Conservation (phyloP, 495 filamentous ascomycete genomes). For the Aspergillus panamensis region DNA sequence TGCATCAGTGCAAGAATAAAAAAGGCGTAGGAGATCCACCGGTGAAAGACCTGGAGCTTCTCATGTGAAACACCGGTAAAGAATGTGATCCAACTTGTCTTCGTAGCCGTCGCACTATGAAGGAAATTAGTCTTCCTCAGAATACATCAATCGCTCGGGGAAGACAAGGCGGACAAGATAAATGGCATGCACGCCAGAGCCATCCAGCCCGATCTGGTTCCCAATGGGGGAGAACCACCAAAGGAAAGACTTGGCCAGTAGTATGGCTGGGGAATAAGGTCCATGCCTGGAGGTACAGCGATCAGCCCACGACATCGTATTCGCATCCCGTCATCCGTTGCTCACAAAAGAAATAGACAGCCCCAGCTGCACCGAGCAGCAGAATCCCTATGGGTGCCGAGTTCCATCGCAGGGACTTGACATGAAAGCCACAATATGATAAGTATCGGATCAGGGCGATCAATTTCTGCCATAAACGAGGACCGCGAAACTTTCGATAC, state of each 20-base stretch:
- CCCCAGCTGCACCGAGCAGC: conserved; percentile 20
- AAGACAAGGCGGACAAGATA: conserved; percentile 45
- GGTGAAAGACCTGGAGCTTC: conserved; percentile 50
- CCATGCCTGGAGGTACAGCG: conserved; percentile 37
- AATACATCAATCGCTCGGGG: too few relatives aligned
- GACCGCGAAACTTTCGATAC: too few relatives aligned
- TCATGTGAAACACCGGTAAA: conserved; percentile 56
- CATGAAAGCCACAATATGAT: conserved; percentile 12
- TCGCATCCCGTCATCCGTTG: not conserved
- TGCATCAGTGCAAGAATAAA: conserved; percentile 52
- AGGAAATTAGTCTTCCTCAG: conserved; percentile 1
- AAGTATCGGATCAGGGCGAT: conserved; percentile 18
- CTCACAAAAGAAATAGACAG: conserved; percentile 32
- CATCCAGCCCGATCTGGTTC: conserved; percentile 52
- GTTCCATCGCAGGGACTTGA: not conserved
- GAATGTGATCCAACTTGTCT: too few relatives aligned
- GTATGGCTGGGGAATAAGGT: conserved; percentile 50
- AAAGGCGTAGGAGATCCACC: conserved; percentile 51
- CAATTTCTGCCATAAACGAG: conserved; percentile 24
- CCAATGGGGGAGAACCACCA: conserved; percentile 49
- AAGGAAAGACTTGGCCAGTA: conserved; percentile 54
- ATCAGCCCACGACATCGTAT: too few relatives aligned
- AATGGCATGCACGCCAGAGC: conserved; percentile 50
- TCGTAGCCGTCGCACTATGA: too few relatives aligned
- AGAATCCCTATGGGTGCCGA: conserved; percentile 20